Evolutionary conservation across 139 green algal species (phyloP).

Genomic region (Chlamydomonas applanata): DNA sequence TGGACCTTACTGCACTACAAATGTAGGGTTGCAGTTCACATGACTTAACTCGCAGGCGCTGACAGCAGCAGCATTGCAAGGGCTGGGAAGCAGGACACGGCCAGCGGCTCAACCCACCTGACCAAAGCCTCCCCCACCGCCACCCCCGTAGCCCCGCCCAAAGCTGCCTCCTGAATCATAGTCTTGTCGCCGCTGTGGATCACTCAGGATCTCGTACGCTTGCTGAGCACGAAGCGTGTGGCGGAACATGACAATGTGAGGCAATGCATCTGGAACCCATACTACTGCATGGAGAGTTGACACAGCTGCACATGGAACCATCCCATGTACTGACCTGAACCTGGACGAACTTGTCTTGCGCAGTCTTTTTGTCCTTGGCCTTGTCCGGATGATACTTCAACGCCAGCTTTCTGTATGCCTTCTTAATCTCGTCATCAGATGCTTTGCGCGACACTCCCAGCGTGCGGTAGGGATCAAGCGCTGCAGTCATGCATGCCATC

Average conservation of each 20-base stretch:
- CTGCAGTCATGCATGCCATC: not conserved
- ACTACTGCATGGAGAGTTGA: not conserved
- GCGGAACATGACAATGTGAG: not conserved
- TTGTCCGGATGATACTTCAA: slow-evolving; percentile 46
- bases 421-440: slow-evolving; percentile 33
- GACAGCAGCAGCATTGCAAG: not conserved
- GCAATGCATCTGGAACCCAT: too few relatives aligned
- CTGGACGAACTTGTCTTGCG: slow-evolving; percentile 35
- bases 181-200: slow-evolving; percentile 24
- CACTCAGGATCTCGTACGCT: slow-evolving; percentile 33
- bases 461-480: slow-evolving; percentile 30
- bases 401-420: slow-evolving; percentile 31
- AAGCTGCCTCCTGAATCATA: slow-evolving; percentile 29
- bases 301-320: not conserved
- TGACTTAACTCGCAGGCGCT: not conserved
- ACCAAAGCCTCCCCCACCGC: not conserved
- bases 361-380: not conserved
- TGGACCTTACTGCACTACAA: too few relatives aligned
- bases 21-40: not conserved
- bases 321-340: slow-evolving; percentile 17
- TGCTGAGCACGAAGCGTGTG: slow-evolving; percentile 9
- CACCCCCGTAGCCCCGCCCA: too few relatives aligned
- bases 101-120: not conserved
- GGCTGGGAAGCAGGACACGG: not conserved
- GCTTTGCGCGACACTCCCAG: slow-evolving; percentile 21